These are phyloP conservation scores for Saccharomyces hybrid DNA, from an alignment of 1,139 yeast species.

Conservation along the genomic window DNA sequence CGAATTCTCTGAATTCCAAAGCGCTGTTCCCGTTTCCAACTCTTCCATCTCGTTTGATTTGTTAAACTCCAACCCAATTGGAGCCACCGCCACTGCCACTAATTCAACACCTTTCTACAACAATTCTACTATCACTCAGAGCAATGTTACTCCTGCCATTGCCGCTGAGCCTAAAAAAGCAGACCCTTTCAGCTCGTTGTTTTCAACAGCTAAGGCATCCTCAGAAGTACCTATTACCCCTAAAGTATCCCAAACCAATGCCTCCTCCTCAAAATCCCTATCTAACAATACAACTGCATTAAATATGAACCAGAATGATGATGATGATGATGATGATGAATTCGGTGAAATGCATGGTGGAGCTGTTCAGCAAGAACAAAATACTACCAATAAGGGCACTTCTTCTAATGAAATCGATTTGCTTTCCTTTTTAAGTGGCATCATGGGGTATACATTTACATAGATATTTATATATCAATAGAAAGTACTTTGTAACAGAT, in stretches of 20 bases:
- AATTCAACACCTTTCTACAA: conserved; percentile 1
- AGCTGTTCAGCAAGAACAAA: not conserved
- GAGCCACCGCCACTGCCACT: conserved; percentile 13
- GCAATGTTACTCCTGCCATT: conserved; percentile 32
- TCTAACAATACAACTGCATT: conserved; percentile 7
- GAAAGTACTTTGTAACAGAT: not conserved
- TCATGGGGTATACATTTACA: not conserved
- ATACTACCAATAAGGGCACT: not conserved
- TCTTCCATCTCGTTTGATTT: conserved; percentile 13
- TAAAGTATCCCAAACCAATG: not conserved
- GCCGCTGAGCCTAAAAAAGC: conserved; percentile 35
- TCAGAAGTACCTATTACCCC: conserved; percentile 10
- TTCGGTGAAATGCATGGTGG: conserved; percentile 26
- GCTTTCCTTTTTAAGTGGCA: not conserved
- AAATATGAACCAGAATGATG: conserved; percentile 11
- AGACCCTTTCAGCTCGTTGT: conserved; percentile 79
- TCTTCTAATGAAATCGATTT: not conserved
- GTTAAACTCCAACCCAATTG: not conserved
- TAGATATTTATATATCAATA: not conserved
- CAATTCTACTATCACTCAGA: conserved; percentile 9
- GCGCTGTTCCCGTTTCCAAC: conserved; percentile 46
- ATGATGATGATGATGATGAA: conserved; percentile 16
- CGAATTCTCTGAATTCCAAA: conserved; percentile 91
- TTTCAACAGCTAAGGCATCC: conserved; percentile 56
- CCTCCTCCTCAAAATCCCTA: conserved; percentile 7